phyloP scores from a whole-genome alignment of 1,284 basidiomycete species.

The Microbotryum scabiosae region DNA sequence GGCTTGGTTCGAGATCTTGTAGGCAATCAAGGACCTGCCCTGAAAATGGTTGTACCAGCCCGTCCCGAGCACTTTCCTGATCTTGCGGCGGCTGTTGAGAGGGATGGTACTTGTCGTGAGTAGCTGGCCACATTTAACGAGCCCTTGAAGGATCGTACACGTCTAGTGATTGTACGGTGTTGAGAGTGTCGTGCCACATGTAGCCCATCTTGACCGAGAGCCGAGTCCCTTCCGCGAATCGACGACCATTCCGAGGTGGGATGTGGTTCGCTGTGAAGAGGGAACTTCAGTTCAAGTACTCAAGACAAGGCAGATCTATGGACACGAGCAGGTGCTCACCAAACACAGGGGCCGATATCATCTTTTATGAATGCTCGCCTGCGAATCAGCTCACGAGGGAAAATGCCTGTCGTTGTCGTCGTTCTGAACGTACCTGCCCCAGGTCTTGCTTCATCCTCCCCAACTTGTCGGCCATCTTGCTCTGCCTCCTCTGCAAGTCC shows the following conservation, averaged over 20 bases:
- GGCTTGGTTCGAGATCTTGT: conserved; percentile 20
- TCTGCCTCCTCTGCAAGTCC: conserved; percentile 21
- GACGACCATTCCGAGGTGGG: conserved; percentile 16
- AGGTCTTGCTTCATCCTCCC: conserved; percentile 27
- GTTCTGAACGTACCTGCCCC: conserved; percentile 8
- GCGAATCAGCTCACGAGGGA: not conserved
- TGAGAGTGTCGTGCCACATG: conserved; percentile 3
- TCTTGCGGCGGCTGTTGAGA: no score
- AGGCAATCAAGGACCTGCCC: conserved; percentile 13
- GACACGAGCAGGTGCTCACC: conserved; percentile 1
- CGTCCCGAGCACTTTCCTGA: conserved; percentile 14
- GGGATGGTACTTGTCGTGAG: no score
- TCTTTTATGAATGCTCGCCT: not conserved
- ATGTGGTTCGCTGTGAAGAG: conserved; percentile 23
- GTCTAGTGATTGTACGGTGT: conserved; percentile 6
- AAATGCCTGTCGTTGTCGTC: no score
- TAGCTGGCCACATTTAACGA: no score
- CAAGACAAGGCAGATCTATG: no score
- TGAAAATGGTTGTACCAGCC: conserved; percentile 19
- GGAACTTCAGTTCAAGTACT: not conserved
- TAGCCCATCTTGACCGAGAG: not conserved
- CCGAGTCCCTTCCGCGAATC: not conserved
- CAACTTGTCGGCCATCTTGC: conserved; percentile 24
- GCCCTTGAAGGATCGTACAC: conserved; percentile 6
- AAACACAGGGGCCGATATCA: conserved; percentile 16